Base-by-base conservation (phyloP, 75 land plant species). In the Picea sitchensis region DNA sequence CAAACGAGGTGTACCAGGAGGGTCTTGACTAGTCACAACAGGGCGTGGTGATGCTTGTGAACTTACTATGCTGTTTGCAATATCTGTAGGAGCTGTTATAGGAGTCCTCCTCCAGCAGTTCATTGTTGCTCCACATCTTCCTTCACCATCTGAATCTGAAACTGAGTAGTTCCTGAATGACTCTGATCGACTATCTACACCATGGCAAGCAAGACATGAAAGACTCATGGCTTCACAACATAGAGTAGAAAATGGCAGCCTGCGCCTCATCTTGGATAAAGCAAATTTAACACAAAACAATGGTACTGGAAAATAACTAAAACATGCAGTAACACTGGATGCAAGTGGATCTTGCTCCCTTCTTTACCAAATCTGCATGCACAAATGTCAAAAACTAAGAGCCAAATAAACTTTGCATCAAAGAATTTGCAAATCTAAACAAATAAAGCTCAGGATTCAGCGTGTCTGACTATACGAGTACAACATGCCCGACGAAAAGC, bases 141-240 rank as follows among this genome's bases (percentile, higher is more conserved):
- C 90, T 38, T 91, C 90, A 17, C 83, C 82, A 34, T 88, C 88
- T 73, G 88, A 88, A 34, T 88, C 88, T 65, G 92, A 88, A 36
- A 84, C 80, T 2, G 92, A 88, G 78, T 91, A 88, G 76, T 88
- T 91, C 78, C 90, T 82, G 36, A 91, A 86, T 15, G 92, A 88
- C 44, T 82, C 86, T 21, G 91, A 79, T 76, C 88, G 91, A 60
- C 89, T 90, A 61, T 87, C 87, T 65, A 86, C 86, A 56, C 84
- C 74, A 64, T 91, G 86, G 75, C 90, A 91, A 15, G 81, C 90
- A 20, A 91, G 85, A 73, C 90, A 91, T 61, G 87, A 87, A 21
- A 88, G 82, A 76, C 88, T 88, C 92, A 91, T 91, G 36, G 58
- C 58, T 75, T 26, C 56, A 23, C 31, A 75, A 51, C 38, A 67